Conservation (phyloP, 2,329 filamentous ascomycete genomes). For the Zalaria obscura region DNA sequence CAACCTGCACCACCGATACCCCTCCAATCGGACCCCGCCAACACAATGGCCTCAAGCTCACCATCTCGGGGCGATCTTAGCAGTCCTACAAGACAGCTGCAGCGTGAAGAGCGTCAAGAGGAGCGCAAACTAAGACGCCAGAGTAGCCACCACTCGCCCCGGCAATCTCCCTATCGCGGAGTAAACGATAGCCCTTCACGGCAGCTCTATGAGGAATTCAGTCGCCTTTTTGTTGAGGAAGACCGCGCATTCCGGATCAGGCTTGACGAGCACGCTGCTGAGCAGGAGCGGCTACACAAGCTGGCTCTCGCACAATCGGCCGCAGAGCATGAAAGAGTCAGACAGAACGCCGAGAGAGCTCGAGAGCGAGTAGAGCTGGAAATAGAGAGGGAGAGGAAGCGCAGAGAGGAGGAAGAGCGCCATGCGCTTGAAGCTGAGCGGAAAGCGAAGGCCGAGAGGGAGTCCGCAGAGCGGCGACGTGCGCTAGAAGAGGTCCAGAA, state of each 20-base stretch:
- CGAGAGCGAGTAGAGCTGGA: constrained; percentile 34
- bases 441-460: constrained; percentile 27
- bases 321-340: constrained; percentile 52
- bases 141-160: constrained; percentile 4
- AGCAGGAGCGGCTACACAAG: constrained; percentile 48
- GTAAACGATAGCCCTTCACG: constrained; percentile 8
- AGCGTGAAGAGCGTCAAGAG: background rate
- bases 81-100: constrained; percentile 1
- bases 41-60: background rate
- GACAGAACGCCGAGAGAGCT: constrained; percentile 38
- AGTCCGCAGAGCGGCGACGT: constrained; percentile 20
- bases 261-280: constrained; percentile 48
- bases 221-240: constrained; percentile 24
- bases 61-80: background rate
- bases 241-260: constrained; percentile 38
- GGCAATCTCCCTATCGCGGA: constrained; percentile 5
- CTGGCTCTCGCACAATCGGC: constrained; percentile 53
- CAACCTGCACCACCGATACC: background rate
- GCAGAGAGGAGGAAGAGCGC: constrained; percentile 21
- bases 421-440: constrained; percentile 26
- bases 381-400: constrained; percentile 19
- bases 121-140: background rate
- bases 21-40: too few relatives aligned
- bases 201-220: constrained; percentile 25
- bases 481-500: constrained; percentile 16